Percentiles rank a stretch among this genome's conserved stretches.
phyloP scores from a whole-genome alignment of 1,139 yeast genomes.

The Hyphopichia wangnamkhiaoensis region DNA sequence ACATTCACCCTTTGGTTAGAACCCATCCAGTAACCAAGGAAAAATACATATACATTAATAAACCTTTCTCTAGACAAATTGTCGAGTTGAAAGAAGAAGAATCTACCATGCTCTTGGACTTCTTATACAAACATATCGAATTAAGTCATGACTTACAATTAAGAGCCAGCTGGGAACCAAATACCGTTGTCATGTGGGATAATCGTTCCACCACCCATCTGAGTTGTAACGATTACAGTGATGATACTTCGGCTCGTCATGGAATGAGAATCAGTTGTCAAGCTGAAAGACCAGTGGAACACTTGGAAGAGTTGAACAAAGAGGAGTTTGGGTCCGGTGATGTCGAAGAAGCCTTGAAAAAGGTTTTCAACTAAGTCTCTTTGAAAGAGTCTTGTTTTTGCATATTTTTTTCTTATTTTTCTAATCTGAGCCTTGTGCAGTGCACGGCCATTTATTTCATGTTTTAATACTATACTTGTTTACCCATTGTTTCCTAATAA shows the following conservation, averaged over 20 bases:
- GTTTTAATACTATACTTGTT: too few relatives aligned
- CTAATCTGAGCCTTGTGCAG: too few relatives aligned
- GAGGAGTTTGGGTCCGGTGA: conserved; percentile 38
- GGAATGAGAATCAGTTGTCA: conserved; percentile 69
- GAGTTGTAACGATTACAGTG: conserved; percentile 65
- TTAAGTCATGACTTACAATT: conserved; percentile 39
- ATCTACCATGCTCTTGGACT: conserved; percentile 53
- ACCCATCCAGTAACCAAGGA: conserved; percentile 68
- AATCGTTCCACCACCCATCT: conserved; percentile 66
- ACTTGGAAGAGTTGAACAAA: conserved; percentile 33
- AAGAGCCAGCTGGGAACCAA: conserved; percentile 46
- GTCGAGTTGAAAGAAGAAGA: conserved; percentile 70
- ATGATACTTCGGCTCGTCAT: conserved; percentile 52
- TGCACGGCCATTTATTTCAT: not conserved
- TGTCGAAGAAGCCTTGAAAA: conserved; percentile 36
- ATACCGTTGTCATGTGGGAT: conserved; percentile 71
- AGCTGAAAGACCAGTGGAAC: conserved; percentile 50
- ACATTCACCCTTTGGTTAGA: conserved; percentile 67
- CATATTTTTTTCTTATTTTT: not conserved
- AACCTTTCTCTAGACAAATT: conserved; percentile 62
- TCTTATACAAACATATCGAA: conserved; percentile 54
- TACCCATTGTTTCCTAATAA: not conserved
- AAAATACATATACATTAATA: conserved; percentile 59
- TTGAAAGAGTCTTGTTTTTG: not conserved
- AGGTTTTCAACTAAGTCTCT: not conserved